Percentiles rank a stretch among this genome's conserved stretches.
Evolutionary conservation across 2,329 filamentous ascomycete species (phyloP).

Genomic region (Colletotrichum aenigma): DNA sequence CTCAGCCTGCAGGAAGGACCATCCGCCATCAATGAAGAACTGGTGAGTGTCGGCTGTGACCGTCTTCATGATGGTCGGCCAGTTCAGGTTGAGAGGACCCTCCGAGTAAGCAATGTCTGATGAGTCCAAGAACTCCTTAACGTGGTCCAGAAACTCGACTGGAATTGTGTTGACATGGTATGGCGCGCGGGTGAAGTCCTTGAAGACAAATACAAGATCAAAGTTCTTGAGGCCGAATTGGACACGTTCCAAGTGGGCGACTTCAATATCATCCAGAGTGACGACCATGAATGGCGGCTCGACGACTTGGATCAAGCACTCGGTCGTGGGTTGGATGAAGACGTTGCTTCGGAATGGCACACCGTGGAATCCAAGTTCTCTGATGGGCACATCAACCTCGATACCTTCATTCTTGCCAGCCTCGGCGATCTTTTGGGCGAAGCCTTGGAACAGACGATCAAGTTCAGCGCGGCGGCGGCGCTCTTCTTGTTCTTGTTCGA

Average conservation of each 20-base stretch:
- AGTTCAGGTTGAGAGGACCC: constrained; percentile 96
- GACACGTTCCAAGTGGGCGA: constrained; percentile 95
- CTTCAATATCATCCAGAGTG: constrained; percentile 93
- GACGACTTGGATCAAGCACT: constrained; percentile 95
- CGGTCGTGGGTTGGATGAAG: constrained; percentile 92
- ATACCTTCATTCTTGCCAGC: constrained; percentile 89
- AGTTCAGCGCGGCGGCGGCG: constrained; percentile 88
- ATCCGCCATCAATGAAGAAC: constrained; percentile 95
- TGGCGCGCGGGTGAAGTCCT: constrained; percentile 90
- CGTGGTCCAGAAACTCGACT: constrained; percentile 89
- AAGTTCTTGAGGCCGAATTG: constrained; percentile 98
- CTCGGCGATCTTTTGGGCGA: constrained; percentile 96
- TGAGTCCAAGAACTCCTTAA: constrained; percentile 97
- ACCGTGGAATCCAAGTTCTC: constrained; percentile 95
- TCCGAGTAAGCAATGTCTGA: constrained; percentile 95
- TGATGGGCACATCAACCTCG: constrained; percentile 94
- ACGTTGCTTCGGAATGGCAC: constrained; percentile 96
- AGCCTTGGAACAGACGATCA: constrained; percentile 93
- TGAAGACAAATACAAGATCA: constrained; percentile 97
- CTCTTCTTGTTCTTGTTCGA: constrained; percentile 98
- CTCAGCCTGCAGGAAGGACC: constrained; percentile 89
- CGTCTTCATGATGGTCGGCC: constrained; percentile 99
- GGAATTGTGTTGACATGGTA: constrained; percentile 98
- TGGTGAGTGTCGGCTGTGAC: constrained; percentile 91
- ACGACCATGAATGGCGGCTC: constrained; percentile 97